These are phyloP conservation scores for Aureobasidium vineae DNA, from an alignment of 2,329 filamentous ascomycete genomes.

Conservation along the genomic window DNA sequence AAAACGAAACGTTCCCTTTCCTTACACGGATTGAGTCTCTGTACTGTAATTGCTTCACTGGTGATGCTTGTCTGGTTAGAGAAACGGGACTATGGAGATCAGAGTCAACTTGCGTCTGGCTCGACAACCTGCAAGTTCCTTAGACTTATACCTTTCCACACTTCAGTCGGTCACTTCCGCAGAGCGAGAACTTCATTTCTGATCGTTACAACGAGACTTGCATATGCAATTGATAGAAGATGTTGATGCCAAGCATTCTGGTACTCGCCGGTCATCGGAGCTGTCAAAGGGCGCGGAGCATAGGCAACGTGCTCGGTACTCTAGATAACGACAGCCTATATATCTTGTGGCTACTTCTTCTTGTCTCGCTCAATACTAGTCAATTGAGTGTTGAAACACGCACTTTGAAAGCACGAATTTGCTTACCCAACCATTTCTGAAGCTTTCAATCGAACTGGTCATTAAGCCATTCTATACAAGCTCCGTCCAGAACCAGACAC, in stretches of 20 bases:
- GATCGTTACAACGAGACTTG: not conserved
- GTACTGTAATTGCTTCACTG: not conserved
- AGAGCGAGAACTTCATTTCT: not conserved
- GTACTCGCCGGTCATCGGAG: slow-evolving; percentile 16
- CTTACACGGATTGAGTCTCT: not conserved
- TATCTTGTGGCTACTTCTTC: not conserved
- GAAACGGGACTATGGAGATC: no score
- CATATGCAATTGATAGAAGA: not conserved
- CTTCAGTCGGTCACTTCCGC: not conserved
- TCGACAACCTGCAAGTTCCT: no score
- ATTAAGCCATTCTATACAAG: no score
- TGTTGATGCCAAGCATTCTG: not conserved
- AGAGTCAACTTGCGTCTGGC: no score
- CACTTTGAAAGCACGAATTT: no score
- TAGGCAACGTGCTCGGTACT: not conserved
- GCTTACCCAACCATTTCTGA: no score
- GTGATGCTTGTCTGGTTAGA: not conserved
- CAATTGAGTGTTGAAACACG: no score
- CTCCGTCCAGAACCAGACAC: not conserved
- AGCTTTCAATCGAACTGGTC: no score
- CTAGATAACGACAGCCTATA: not conserved
- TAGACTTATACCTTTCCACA: not conserved
- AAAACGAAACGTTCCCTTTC: not conserved
- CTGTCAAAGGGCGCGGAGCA: slow-evolving; percentile 1
- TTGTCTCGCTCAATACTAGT: no score